phyloP scores from a whole-genome alignment of 331 rosid species.

The Dryas integrifolia region DNA sequence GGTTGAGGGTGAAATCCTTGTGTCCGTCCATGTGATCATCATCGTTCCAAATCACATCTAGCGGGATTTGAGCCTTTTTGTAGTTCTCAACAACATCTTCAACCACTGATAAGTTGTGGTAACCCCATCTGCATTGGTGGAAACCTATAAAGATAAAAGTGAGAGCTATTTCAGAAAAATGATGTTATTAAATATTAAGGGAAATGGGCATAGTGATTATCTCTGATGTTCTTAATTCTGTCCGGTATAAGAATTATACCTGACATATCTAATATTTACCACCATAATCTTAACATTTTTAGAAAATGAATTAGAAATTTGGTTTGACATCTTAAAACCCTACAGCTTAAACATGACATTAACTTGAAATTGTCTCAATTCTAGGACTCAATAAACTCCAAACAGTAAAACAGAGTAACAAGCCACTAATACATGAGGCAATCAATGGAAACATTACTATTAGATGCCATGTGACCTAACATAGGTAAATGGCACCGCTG shows the following conservation, averaged over 20 bases:
- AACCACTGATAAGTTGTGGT: slow-evolving; percentile 85
- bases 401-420: neutral
- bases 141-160: slow-evolving; percentile 54
- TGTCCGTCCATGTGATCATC: slow-evolving; percentile 96
- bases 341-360: neutral
- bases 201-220: neutral
- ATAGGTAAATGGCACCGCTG: neutral
- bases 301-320: no score
- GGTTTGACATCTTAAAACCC: neutral
- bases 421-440: neutral
- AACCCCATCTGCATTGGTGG: slow-evolving; percentile 99
- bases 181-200: neutral
- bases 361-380: neutral
- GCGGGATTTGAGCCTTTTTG: slow-evolving; percentile 81
- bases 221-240: neutral
- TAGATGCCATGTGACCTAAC: neutral
- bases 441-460: neutral
- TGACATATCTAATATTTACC: neutral
- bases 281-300: neutral
- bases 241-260: neutral
- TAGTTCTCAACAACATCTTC: slow-evolving; percentile 91
- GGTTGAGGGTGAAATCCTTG: slow-evolving; percentile 82
- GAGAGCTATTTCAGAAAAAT: neutral
- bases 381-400: neutral
- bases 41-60: slow-evolving; percentile 94